phyloP scores from a whole-genome alignment of 2,329 filamentous ascomycete species.

The Xylaria polymorpha region DNA sequence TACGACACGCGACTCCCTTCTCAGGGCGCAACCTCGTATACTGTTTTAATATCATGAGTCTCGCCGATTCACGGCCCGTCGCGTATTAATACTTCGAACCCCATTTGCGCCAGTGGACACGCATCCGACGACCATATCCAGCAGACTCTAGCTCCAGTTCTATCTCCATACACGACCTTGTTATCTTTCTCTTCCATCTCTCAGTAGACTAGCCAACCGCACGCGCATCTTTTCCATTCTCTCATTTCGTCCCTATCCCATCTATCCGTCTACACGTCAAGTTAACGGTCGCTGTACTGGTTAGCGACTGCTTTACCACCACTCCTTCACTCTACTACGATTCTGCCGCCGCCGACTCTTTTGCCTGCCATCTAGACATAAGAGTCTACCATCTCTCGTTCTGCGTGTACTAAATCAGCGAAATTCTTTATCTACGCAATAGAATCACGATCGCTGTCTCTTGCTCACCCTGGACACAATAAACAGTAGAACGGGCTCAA shows the following conservation, averaged over 20 bases:
- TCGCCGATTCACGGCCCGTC: conserved; percentile 14
- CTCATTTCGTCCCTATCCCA: background rate
- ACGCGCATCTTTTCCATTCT: conserved; percentile 17
- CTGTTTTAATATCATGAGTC: conserved; percentile 19
- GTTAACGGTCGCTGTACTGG: background rate
- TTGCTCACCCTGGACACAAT: conserved; percentile 36
- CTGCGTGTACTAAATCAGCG: background rate
- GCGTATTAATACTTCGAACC: conserved; percentile 25
- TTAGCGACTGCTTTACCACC: conserved; percentile 12
- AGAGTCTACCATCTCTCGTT: background rate
- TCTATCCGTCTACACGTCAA: background rate
- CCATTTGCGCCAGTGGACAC: conserved; percentile 18
- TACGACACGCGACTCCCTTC: conserved; percentile 23
- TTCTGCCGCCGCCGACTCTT: conserved; percentile 39
- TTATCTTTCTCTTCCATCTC: conserved; percentile 18
- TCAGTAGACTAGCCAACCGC: conserved; percentile 5
- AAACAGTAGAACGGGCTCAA: conserved; percentile 28
- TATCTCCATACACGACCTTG: background rate
- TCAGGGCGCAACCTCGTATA: conserved; percentile 4
- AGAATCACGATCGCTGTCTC: background rate
- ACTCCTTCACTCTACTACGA: conserved; percentile 13
- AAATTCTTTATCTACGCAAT: conserved; percentile 9
- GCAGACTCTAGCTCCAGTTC: conserved; percentile 19
- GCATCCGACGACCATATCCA: conserved; percentile 5
- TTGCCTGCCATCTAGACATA: conserved; percentile 9